A percentile compares a stretch with the other conserved stretches of the same genome.
Conservation (phyloP, 2,329 filamentous ascomycete genomes). For the Apiospora kogelbergensis region DNA sequence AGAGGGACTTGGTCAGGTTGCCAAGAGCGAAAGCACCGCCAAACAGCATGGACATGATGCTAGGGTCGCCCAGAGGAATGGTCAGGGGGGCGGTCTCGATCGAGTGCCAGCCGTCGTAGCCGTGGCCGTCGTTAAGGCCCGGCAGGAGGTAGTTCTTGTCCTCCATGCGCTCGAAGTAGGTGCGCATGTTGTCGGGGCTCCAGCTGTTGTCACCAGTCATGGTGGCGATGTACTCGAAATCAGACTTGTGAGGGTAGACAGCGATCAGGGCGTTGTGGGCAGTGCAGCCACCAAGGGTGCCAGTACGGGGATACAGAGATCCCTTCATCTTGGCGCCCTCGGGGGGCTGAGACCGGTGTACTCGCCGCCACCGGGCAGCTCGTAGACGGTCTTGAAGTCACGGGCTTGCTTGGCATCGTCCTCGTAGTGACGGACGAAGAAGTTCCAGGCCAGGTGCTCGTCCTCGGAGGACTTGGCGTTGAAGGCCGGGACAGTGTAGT, state of each 20-base stretch:
- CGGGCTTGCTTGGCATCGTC: slow-evolving; percentile 49
- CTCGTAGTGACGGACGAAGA: slow-evolving; percentile 60
- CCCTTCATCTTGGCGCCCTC: slow-evolving; percentile 48
- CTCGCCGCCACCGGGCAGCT: slow-evolving; percentile 43
- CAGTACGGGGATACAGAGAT: slow-evolving; percentile 55
- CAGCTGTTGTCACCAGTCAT: slow-evolving; percentile 58
- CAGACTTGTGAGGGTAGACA: slow-evolving; percentile 51
- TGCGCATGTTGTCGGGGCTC: slow-evolving; percentile 56
- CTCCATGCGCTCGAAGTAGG: slow-evolving; percentile 55
- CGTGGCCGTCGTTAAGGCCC: slow-evolving; percentile 59
- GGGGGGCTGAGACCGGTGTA: slow-evolving; percentile 56
- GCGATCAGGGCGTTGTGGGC: slow-evolving; percentile 56
- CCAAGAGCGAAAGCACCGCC: slow-evolving; percentile 54
- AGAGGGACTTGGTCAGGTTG: slow-evolving; percentile 31
- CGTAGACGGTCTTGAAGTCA: slow-evolving; percentile 59
- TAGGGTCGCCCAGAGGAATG: slow-evolving; percentile 50
- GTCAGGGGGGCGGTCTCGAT: slow-evolving; percentile 50
- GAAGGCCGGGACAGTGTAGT: slow-evolving; percentile 54
- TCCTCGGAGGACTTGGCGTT: slow-evolving; percentile 54
- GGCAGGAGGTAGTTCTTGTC: slow-evolving; percentile 53
- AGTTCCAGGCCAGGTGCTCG: slow-evolving; percentile 58
- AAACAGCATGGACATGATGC: slow-evolving; percentile 51
- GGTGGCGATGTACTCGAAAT: slow-evolving; percentile 52
- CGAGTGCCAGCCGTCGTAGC: slow-evolving; percentile 56
- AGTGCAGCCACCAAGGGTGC: slow-evolving; percentile 57